A percentile compares a stretch with the other conserved stretches of the same genome.
Evolutionary conservation across 176 grass and related monocot species (phyloP).

Genomic region (Ananas comosus): DNA sequence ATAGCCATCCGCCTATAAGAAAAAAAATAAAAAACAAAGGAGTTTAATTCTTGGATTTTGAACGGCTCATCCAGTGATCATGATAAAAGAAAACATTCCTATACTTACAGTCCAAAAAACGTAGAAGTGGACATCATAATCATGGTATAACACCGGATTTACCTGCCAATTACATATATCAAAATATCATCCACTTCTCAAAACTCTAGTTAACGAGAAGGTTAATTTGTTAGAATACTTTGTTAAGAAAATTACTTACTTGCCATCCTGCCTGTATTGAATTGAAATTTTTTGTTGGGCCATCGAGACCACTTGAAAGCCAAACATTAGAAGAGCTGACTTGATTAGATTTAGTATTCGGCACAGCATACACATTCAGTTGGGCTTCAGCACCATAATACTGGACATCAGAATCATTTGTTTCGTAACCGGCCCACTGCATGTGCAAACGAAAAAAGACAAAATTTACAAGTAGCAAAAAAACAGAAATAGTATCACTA

Average conservation of each 20-base stretch:
- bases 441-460: not conserved
- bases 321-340: not conserved
- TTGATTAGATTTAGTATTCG: not conserved
- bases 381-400: not conserved
- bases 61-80: not conserved
- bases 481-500: no score
- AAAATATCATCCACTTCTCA: not conserved
- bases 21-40: not conserved
- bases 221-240: not conserved
- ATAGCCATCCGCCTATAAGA: not conserved
- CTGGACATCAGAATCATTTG: not conserved
- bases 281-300: not conserved
- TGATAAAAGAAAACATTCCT: not conserved
- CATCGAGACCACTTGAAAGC: not conserved
- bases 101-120: not conserved
- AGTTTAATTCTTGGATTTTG: not conserved
- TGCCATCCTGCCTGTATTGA: not conserved
- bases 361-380: not conserved
- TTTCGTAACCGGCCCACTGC: not conserved
- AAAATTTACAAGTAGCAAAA: no score
- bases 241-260: not conserved
- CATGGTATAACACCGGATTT: not conserved
- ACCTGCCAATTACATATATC: not conserved
- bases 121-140: not conserved
- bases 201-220: not conserved